A percentile compares a stretch with the other conserved stretches of the same genome.
These are phyloP conservation scores for Triadica sebifera DNA, from an alignment of 345 rosid genomes.

Conservation along the genomic window DNA sequence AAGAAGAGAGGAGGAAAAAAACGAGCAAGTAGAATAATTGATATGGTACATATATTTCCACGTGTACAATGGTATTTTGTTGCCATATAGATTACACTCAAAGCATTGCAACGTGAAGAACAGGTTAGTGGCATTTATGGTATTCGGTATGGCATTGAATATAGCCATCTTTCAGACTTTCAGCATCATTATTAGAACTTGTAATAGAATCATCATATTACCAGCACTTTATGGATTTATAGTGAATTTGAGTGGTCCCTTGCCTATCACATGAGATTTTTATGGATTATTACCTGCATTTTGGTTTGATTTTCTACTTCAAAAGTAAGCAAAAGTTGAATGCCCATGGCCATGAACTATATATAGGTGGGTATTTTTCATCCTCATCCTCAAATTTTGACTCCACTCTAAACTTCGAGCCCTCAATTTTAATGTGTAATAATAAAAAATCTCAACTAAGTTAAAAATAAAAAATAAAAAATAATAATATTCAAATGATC, in stretches of 20 bases:
- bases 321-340: not conserved
- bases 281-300: not conserved
- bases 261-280: not conserved
- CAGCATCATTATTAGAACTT: conserved; percentile 5
- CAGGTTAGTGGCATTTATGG: conserved; percentile 23
- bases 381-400: too few species aligned
- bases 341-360: not conserved
- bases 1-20: too few species aligned
- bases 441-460: too few species aligned
- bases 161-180: conserved; percentile 17
- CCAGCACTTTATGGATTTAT: too few species aligned
- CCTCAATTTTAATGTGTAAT: too few species aligned
- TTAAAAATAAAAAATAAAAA: too few species aligned
- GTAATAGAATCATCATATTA: not conserved
- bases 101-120: conserved; percentile 7
- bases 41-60: not conserved
- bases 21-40: not conserved
- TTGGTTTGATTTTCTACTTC: not conserved
- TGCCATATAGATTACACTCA: not conserved
- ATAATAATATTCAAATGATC: too few species aligned
- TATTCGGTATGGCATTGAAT: conserved; percentile 30
- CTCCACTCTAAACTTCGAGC: too few species aligned
- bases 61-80: not conserved
- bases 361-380: too few species aligned
- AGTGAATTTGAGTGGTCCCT: not conserved